A percentile compares a stretch with the other conserved stretches of the same genome.
Evolutionary conservation across 2,329 filamentous ascomycete genomes (phyloP).

Genomic region (Penicillium sp.): DNA sequence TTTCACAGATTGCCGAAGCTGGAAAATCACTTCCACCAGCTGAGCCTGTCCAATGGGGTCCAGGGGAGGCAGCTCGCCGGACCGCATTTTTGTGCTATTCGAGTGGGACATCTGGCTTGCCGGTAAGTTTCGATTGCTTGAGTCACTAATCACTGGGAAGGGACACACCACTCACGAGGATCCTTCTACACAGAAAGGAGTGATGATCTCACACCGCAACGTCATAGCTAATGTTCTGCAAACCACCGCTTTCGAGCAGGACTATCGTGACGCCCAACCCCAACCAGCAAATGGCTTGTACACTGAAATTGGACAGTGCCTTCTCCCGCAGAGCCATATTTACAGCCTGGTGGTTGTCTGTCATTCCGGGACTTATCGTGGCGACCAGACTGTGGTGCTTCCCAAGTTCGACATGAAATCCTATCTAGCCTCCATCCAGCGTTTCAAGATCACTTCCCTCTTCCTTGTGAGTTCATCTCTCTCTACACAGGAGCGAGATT

Average conservation of each 20-base stretch:
- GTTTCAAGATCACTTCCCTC: conserved; percentile 66
- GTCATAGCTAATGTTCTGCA: conserved; percentile 76
- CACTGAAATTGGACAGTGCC: conserved; percentile 60
- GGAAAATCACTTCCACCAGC: conserved; percentile 50
- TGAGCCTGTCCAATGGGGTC: conserved; percentile 42
- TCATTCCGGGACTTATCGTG: conserved; percentile 65
- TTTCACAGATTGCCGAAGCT: conserved; percentile 65
- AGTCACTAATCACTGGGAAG: not conserved
- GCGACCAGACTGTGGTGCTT: conserved; percentile 71
- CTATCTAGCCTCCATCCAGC: conserved; percentile 66
- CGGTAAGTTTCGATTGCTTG: conserved; percentile 49
- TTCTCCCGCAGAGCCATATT: conserved; percentile 79
- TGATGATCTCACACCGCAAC: conserved; percentile 78
- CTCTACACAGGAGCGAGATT: not conserved
- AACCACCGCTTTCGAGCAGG: conserved; percentile 53
- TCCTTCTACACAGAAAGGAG: conserved; percentile 63
- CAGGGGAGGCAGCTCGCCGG: conserved; percentile 54
- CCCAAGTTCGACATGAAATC: conserved; percentile 70
- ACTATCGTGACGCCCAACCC: conserved; percentile 25
- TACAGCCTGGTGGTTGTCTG: conserved; percentile 73
- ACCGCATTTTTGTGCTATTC: conserved; percentile 78
- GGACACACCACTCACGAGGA: conserved; percentile 8
- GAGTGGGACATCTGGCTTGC: conserved; percentile 75
- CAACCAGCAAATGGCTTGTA: conserved; percentile 42
- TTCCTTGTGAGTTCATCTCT: conserved; percentile 57